Evolutionary conservation across 108 stramenopile genomes (phyloP), one percentile per base, ranked within the genome.

Genomic region (Schizochytrium sp.): DNA sequence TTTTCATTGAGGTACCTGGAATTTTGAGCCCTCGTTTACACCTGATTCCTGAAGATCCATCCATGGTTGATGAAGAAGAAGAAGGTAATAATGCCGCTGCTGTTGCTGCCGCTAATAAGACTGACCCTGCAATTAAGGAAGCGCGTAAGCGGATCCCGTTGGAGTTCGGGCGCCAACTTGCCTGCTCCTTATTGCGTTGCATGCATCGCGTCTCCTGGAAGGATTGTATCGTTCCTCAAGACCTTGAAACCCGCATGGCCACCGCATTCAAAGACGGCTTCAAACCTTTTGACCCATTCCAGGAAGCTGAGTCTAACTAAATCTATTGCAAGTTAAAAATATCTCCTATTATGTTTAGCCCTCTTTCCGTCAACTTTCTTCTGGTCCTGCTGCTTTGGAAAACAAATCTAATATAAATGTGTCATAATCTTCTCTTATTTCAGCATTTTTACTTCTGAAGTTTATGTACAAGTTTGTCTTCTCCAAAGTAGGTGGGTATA

Each of bases 1-100:
- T 83, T 47, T 83, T 55, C 53, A 49, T 83, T 50, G 76, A 83
- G 76, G 53, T 83, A n/a, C 53, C 50, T n/a, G 76, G 76, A 5
- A 10, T 83, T 10, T n/a, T 55, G 50, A 55, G 50, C 47, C 76
- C 76, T 17, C 47, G 76, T 2, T 13, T 83, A 10, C 55, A 19
- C 3, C 45, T 55, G 0, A 28, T 83, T 1, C 76, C 76, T 5
- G 53, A 83, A 42, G 76, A 83, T 50, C 47, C 53, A 5, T 47
- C 49, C 53, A 38, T 8, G 19, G 64, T 15, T 15, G 64, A 69
- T 5, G 64, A 69, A 38, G 64, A 69, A 44, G 64, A 69, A 8
- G 64, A 69, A 8, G 28, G 44, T 44, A 44, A 69, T 10, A 17
- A 58, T 15, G 17, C 10, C 57, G 57, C 10, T 15, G 17, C 10